A percentile compares a stretch with the other conserved stretches of the same genome.
Conservation (phyloP, 2,329 filamentous ascomycete species). For the Botrytis hyacinthi region DNA sequence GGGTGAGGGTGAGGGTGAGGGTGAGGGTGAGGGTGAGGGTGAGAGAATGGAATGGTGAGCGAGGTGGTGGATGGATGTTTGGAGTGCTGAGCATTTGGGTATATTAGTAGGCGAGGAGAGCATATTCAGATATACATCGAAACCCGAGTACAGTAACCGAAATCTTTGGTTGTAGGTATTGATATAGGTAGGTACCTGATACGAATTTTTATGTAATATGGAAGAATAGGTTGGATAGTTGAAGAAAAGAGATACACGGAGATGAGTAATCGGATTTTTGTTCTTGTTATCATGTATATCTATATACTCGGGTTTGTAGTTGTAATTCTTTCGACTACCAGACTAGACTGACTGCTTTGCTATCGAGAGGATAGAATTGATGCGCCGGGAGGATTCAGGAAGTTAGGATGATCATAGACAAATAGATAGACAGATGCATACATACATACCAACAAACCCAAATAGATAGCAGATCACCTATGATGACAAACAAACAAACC, state of each 20-base stretch:
- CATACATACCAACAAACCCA: neutral
- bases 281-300: no score
- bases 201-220: neutral
- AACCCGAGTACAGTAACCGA: neutral
- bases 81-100: neutral
- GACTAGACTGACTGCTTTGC: neutral
- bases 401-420: neutral
- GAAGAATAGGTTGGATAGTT: no score
- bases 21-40: neutral
- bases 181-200: neutral
- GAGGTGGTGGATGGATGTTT: neutral
- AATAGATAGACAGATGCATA: no score
- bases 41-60: neutral
- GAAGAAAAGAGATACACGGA: no score
- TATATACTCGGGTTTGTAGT: neutral
- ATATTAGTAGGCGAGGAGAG: neutral
- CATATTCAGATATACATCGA: neutral
- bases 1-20: neutral
- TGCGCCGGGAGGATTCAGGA: neutral
- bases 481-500: neutral
- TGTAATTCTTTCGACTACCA: neutral
- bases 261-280: no score
- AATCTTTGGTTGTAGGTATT: neutral
- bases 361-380: neutral
- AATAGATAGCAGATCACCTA: neutral